Conservation (phyloP, 163 green algal genomes). For the Scenedesmus sp. region DNA sequence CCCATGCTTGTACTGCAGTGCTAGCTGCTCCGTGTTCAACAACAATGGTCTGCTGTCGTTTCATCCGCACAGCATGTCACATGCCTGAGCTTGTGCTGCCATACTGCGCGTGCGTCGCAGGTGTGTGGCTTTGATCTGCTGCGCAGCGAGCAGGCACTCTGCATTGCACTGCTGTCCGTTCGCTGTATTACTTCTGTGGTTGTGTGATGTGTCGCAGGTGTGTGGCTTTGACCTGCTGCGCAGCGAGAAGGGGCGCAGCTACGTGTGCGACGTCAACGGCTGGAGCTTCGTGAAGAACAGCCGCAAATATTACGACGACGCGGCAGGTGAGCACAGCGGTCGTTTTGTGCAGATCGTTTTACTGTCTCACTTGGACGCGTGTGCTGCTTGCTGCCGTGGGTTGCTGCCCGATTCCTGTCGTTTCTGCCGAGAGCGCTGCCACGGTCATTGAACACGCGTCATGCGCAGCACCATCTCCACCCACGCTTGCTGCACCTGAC, state of each 20-base stretch:
- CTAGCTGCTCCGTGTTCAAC: no score
- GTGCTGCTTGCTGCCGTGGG: no score
- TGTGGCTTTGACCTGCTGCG: constrained; percentile 99
- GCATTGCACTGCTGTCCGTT: not conserved
- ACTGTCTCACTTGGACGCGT: no score
- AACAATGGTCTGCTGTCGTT: no score
- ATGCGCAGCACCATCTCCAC: no score
- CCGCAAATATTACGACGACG: constrained; percentile 93
- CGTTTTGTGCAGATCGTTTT: not conserved
- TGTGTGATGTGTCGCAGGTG: constrained; percentile 87
- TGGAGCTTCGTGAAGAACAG: constrained; percentile 99
- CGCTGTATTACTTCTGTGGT: constrained; percentile 67
- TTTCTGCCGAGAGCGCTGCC: no score
- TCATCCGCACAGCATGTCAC: not conserved
- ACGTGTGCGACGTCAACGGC: constrained; percentile 99
- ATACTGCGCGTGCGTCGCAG: constrained; percentile 6
- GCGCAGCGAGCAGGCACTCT: constrained; percentile 71
- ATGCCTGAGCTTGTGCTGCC: not conserved
- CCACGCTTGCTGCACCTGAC: not conserved
- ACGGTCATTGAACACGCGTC: no score
- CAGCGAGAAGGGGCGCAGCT: constrained; percentile 85
- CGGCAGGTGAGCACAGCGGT: constrained; percentile 56
- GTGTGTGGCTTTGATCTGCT: constrained; percentile 99
- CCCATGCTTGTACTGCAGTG: no score
- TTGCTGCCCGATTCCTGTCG: no score